Evolutionary conservation across 2,329 filamentous ascomycete genomes (phyloP).

Genomic region (Fusarium sp.): DNA sequence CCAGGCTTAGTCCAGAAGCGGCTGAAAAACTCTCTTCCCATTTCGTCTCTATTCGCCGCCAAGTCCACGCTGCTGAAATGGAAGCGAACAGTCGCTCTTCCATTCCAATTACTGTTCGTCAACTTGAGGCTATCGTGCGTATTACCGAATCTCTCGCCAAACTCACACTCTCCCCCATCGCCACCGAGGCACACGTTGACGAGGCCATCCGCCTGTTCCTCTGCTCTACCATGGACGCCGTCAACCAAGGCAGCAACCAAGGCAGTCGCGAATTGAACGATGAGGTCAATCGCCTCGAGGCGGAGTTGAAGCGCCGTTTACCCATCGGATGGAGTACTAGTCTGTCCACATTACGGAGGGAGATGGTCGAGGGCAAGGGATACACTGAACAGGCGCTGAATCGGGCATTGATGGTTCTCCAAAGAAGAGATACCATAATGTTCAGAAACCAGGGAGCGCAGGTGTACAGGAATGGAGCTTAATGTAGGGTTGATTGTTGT

Average conservation of each 20-base stretch:
- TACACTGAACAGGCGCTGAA: constrained; percentile 90
- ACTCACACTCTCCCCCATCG: constrained; percentile 84
- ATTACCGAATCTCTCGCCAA: constrained; percentile 97
- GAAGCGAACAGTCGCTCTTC: constrained; percentile 90
- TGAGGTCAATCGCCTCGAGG: constrained; percentile 86
- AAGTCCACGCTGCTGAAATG: constrained; percentile 91
- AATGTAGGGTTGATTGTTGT: constrained; percentile 32
- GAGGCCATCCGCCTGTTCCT: constrained; percentile 97
- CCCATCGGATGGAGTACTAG: constrained; percentile 97
- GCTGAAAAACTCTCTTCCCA: constrained; percentile 96
- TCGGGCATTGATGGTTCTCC: constrained; percentile 84
- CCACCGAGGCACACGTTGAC: constrained; percentile 91
- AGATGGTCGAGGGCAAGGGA: constrained; percentile 92
- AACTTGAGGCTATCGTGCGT: constrained; percentile 95
- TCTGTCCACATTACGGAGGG: constrained; percentile 82
- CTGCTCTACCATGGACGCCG: constrained; percentile 96
- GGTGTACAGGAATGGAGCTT: constrained; percentile 79
- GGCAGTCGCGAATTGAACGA: constrained; percentile 91
- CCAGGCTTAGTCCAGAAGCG: constrained; percentile 87
- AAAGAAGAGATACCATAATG: constrained; percentile 86
- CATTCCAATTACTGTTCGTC: constrained; percentile 97
- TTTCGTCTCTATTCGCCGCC: constrained; percentile 94
- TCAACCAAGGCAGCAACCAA: constrained; percentile 86
- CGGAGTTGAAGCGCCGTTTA: constrained; percentile 85
- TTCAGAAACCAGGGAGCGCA: constrained; percentile 80